These are phyloP conservation scores for Rhinocladiella mackenziei DNA, from an alignment of 2,329 filamentous ascomycete species.

Conservation along the genomic window DNA sequence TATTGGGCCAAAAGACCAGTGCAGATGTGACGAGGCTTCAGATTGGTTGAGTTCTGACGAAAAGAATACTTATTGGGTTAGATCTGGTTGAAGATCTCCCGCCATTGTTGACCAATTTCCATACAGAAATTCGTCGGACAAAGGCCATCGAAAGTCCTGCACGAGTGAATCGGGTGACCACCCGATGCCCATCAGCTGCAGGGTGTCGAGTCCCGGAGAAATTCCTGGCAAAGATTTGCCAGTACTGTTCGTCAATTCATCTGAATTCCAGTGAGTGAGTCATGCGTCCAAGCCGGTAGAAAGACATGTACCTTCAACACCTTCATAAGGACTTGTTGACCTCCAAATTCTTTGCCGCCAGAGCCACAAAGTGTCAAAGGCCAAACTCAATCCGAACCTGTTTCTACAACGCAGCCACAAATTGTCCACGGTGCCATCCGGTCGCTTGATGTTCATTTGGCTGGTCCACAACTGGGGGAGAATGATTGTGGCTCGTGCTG, in stretches of 20 bases:
- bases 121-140: conserved; percentile 13
- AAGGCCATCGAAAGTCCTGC: conserved; percentile 20
- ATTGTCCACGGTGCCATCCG: conserved; percentile 13
- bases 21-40: conserved; percentile 34
- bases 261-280: conserved; percentile 1
- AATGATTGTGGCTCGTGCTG: conserved; percentile 14
- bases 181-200: conserved; percentile 16
- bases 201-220: conserved; percentile 4
- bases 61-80: not conserved
- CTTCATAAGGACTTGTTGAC: conserved; percentile 14
- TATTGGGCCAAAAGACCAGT: conserved; percentile 55
- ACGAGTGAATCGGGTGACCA: conserved; percentile 18
- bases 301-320: conserved; percentile 10
- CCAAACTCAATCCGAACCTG: conserved; percentile 15
- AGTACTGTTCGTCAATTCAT: conserved; percentile 7
- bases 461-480: conserved; percentile 21
- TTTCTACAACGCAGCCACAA: conserved; percentile 16
- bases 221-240: not conserved
- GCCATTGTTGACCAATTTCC: conserved; percentile 2
- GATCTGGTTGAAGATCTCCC: not conserved
- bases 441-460: conserved; percentile 11
- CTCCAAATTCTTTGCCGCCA: conserved; percentile 19
- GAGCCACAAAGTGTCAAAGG: conserved; percentile 20
- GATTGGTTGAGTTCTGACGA: not conserved
- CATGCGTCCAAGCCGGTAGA: not conserved